Base-by-base conservation (phyloP, 768 basidiomycete species). In the Podaxis mareebaensis region DNA sequence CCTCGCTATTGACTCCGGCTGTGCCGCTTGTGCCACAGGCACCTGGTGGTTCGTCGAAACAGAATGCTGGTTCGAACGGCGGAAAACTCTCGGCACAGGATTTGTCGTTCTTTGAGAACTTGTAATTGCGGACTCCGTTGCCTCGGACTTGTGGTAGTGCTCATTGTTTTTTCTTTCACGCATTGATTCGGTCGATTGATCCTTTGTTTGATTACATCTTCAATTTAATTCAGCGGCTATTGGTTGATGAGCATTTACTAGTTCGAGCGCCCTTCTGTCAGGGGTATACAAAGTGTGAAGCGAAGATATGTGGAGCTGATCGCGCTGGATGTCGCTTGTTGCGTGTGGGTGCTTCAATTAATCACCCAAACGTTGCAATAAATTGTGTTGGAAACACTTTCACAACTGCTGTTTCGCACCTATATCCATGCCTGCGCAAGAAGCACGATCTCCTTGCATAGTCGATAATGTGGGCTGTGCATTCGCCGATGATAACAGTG, bases 61-160 rank as follows among this genome's bases (percentile, higher is more conserved):
- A 73, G 1, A 64, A 67, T 15, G 52, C 70, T 4, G 62, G 68
- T 10, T 67, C 65, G 30, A 49, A 39, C 60, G 67, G 70, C 8
- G 85, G 86, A 12, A 89, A 88, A 3, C 73, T 94, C 55, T 90
- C 89, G 3, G 92, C 91, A 2, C 90, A 92, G 74, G 93, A 94
- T 80, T 72, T 94, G 57, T 92, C 89, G 17, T 95, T 95, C 73
- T 95, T 95, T 71, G 93, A 95, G 75, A 89, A 91, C 39, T 69
- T 76, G 49, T 74, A 68, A 53, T 20, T 22, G 17, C 51, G 53
- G 24, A 51, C 24, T 53, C 22, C 42, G 44, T 48, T 38, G 15
- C 17, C 49, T 49, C 40, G 7, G n/a, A 7, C 20, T 17, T 46
- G 17, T 20, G 17, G n/a, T 20, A 15, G n/a, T 46, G 20, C 5